These are phyloP conservation scores for Bacterosira constricta DNA, from an alignment of 108 stramenopile species.

Conservation along the genomic window DNA sequence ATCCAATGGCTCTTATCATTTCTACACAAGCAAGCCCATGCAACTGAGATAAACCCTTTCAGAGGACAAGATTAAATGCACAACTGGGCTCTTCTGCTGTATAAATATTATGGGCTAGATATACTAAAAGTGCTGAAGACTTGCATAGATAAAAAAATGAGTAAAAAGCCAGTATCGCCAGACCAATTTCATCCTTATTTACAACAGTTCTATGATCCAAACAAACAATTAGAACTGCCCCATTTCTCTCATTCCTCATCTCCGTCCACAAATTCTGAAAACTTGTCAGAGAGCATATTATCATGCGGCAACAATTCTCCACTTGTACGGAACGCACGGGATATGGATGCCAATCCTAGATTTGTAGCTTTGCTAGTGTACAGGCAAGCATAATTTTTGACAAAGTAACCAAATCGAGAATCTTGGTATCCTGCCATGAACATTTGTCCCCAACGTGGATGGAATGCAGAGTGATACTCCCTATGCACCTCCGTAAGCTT, in stretches of 20 bases:
- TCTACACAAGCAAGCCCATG: no score
- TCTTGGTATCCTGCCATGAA: constrained; percentile 96
- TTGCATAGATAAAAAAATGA: no score
- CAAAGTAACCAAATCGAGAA: constrained; percentile 92
- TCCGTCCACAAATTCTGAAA: constrained; percentile 22
- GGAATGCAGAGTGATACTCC: constrained; percentile 76
- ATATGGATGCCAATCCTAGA: constrained; percentile 68
- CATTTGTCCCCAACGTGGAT: constrained; percentile 87
- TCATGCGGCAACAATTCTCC: constrained; percentile 80
- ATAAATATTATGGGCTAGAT: no score
- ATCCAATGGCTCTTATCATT: no score
- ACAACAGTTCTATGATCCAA: no score
- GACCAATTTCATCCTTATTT: neutral
- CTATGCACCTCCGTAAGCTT: constrained; percentile 53
- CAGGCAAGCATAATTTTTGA: constrained; percentile 93
- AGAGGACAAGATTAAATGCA: no score
- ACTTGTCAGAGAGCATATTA: constrained; percentile 48
- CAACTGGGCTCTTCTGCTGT: no score
- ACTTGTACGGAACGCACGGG: constrained; percentile 71
- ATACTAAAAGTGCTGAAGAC: no score
- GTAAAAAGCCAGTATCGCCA: no score
- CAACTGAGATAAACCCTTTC: no score
- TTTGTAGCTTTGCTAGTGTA: constrained; percentile 94
- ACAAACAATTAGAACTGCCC: no score
- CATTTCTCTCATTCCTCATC: constrained; percentile 13